Conservation (phyloP, 192 early-diverging fungal species). For the Umbelopsis isabellina region DNA sequence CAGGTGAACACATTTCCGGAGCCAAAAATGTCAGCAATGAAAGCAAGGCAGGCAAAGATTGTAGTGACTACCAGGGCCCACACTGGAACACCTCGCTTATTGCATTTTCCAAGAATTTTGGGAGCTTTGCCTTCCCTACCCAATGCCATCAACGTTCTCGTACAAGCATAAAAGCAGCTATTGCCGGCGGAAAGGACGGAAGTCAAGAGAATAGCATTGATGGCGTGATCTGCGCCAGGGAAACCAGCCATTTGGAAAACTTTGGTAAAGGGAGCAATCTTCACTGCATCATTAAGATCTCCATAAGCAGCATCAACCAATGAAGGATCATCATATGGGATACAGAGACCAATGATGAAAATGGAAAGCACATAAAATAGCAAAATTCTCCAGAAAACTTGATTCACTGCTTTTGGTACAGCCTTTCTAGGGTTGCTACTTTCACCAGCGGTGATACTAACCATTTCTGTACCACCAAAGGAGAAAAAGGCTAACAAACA, state of each 20-base stretch:
- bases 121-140: slow-evolving; percentile 81
- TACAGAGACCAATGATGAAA: slow-evolving; percentile 74
- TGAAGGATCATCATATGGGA: slow-evolving; percentile 58
- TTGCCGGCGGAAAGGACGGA: slow-evolving; percentile 74
- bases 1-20: slow-evolving; percentile 62
- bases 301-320: slow-evolving; percentile 43
- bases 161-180: slow-evolving; percentile 81
- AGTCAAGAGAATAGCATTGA: slow-evolving; percentile 68
- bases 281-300: slow-evolving; percentile 49
- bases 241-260: slow-evolving; percentile 62
- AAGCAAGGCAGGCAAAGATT: slow-evolving; percentile 60
- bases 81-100: slow-evolving; percentile 67
- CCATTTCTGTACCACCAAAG: slow-evolving; percentile 83
- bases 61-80: slow-evolving; percentile 60
- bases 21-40: slow-evolving; percentile 39
- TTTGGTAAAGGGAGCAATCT: slow-evolving; percentile 60
- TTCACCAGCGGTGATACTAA: slow-evolving; percentile 88
- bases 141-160: slow-evolving; percentile 79
- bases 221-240: slow-evolving; percentile 38
- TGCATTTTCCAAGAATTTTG: slow-evolving; percentile 59
- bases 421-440: slow-evolving; percentile 76
- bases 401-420: slow-evolving; percentile 48
- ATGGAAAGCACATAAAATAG: slow-evolving; percentile 70
- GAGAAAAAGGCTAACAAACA: slow-evolving; percentile 78
- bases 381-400: slow-evolving; percentile 74